Percentiles rank a stretch among this genome's conserved stretches.
phyloP scores from a whole-genome alignment of 1,284 basidiomycete genomes.

The Sporisorium reilianum region DNA sequence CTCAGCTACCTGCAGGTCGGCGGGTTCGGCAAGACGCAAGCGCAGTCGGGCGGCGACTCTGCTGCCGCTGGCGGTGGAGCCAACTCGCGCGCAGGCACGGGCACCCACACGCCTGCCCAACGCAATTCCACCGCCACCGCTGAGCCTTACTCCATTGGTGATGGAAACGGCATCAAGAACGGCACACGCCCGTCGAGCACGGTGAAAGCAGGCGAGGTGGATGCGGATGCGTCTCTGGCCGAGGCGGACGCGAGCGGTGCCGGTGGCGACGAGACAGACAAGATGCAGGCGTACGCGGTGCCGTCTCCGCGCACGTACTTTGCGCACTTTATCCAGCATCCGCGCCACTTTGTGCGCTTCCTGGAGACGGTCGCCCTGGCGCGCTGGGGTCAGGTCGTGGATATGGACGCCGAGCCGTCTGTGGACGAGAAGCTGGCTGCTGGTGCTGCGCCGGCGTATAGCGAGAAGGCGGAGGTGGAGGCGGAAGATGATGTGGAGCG shows the following conservation, averaged over 20 bases:
- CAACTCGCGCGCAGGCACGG: constrained; percentile 17
- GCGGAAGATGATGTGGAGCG: constrained; percentile 25
- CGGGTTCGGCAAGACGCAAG: constrained; percentile 26
- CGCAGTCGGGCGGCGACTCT: neutral
- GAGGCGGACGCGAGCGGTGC: constrained; percentile 16
- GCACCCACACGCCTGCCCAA: constrained; percentile 21
- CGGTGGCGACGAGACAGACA: constrained; percentile 12
- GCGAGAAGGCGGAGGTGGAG: constrained; percentile 5
- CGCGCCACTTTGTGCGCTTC: constrained; percentile 84
- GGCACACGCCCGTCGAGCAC: constrained; percentile 24
- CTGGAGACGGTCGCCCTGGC: constrained; percentile 85
- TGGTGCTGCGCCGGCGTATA: constrained; percentile 20
- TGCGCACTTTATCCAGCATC: constrained; percentile 92
- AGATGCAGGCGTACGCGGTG: constrained; percentile 71
- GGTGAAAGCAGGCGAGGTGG: constrained; percentile 12
- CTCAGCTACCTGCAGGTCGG: constrained; percentile 57
- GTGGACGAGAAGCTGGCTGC: constrained; percentile 12
- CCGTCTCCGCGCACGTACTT: constrained; percentile 90
- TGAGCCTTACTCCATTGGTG: constrained; percentile 37
- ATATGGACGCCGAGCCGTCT: constrained; percentile 64
- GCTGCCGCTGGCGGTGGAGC: constrained; percentile 4
- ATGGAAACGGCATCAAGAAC: neutral
- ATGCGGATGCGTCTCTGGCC: constrained; percentile 9
- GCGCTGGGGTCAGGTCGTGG: constrained; percentile 84
- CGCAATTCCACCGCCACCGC: constrained; percentile 31